Conservation (phyloP, 495 filamentous ascomycete genomes). For the Cercophora samala region DNA sequence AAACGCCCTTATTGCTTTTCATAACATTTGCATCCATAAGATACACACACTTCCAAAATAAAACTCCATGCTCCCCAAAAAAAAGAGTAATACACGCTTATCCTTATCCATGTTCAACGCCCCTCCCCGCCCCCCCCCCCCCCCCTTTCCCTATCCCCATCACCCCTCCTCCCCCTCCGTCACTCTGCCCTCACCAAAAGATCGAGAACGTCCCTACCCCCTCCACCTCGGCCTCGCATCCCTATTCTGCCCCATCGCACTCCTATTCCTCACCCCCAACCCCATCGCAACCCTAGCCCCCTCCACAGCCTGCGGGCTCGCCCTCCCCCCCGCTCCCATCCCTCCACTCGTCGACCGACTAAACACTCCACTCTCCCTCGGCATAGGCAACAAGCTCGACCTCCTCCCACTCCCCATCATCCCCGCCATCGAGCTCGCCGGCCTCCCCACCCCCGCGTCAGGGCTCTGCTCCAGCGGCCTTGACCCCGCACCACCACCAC, state of each 20-base stretch:
- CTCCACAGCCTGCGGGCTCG: slow-evolving; percentile 41
- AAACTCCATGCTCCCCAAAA: neutral
- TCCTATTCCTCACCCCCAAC: slow-evolving; percentile 24
- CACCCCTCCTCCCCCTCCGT: neutral
- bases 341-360: slow-evolving; percentile 15
- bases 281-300: slow-evolving; percentile 41
- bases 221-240: slow-evolving; percentile 34
- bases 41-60: neutral
- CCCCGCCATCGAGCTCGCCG: slow-evolving; percentile 41
- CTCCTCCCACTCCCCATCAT: slow-evolving; percentile 34
- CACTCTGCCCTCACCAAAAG: neutral
- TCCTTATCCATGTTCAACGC: neutral
- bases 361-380: neutral
- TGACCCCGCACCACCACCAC: no score
- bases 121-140: neutral
- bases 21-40: neutral
- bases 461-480: slow-evolving; percentile 24
- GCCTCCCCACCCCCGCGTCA: slow-evolving; percentile 35
- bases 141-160: neutral
- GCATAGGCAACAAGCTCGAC: slow-evolving; percentile 47
- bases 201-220: slow-evolving; percentile 1
- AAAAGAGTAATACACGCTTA: neutral
- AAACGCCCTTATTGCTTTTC: neutral
- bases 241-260: slow-evolving; percentile 24
- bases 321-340: slow-evolving; percentile 33